Base-by-base conservation (phyloP, 2,329 filamentous ascomycete genomes). In the Fusarium siculi region DNA sequence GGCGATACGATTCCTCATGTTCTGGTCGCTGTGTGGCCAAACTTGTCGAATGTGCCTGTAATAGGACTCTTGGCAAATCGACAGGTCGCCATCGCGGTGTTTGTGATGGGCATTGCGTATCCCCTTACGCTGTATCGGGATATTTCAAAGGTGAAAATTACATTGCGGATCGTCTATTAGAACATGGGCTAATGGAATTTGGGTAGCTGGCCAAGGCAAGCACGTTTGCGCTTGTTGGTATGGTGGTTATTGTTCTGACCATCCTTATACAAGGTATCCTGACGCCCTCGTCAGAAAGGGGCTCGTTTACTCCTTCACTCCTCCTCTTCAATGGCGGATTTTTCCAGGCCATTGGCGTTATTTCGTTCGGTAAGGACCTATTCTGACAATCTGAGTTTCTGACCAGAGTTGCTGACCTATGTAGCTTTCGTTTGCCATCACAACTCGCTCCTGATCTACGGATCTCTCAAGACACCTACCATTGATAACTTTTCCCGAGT, bases 381-480 rank as follows among this genome's bases (percentile, higher is more conserved):
- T 4, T 21, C 19, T 28, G n/a, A 9, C 10, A 15, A 36, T 25
- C 28, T 43, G n/a, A 59, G 28, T 7, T 59, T 12, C 15, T 9
- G 16, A 30, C 10, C 42, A 23, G 15, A 16, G 25, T 52, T 58
- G 44, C 62, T 73, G 43, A 30, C 66, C 15, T 9, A 6, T 36
- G 11, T 19, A 84, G 90, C 90, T 55, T 92, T 92, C 72, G 90
- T 92, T 73, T 92, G 90, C 81, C 90, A 99, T 81, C 96, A 99
- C 85, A 99, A 99, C 84, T 97, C 94, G 57, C 92, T 99, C 68
- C 88, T 99, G 63, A 99, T 99, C 80, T 99, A 99, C 83, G 96
- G 96, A 74, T 98, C 96, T 6, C 89, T 99, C 70, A 92, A 93
- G 77, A 98, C 93, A 57, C 96, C 96, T 3, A 99, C 96, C 2